A percentile compares a stretch with the other conserved stretches of the same genome.
Evolutionary conservation across 345 rosid species (phyloP).

Genomic region (Aethionema arabicum): DNA sequence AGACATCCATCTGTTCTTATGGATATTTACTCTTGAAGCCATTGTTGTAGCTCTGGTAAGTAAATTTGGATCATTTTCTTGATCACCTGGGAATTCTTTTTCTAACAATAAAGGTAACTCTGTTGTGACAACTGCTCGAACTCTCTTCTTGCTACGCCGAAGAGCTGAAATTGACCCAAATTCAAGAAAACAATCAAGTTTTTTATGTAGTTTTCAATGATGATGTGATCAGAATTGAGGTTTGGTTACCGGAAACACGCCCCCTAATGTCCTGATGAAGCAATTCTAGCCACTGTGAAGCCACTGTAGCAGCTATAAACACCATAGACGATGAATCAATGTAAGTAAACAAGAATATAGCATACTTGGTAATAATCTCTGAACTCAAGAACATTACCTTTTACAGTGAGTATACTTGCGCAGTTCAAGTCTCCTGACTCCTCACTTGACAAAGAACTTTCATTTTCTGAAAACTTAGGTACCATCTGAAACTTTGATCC

Average conservation of each 20-base stretch:
- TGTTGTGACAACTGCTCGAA: slow-evolving; percentile 62
- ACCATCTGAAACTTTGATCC: slow-evolving; percentile 8
- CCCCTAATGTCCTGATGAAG: slow-evolving; percentile 89
- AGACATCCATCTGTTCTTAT: slow-evolving; percentile 61
- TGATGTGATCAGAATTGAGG: background rate
- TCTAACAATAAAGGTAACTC: slow-evolving; percentile 74
- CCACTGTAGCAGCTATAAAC: slow-evolving; percentile 85
- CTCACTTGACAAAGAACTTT: slow-evolving; percentile 22
- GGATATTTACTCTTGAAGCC: slow-evolving; percentile 45
- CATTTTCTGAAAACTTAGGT: slow-evolving; percentile 26
- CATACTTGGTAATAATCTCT: background rate
- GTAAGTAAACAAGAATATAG: background rate
- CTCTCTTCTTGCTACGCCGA: slow-evolving; percentile 88
- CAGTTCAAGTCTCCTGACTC: slow-evolving; percentile 25
- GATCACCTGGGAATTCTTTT: slow-evolving; percentile 65
- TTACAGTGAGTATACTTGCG: slow-evolving; percentile 38
- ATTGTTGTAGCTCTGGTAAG: slow-evolving; percentile 32
- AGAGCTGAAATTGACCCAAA: slow-evolving; percentile 62
- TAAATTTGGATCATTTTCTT: slow-evolving; percentile 48
- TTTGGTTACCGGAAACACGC: slow-evolving; percentile 66
- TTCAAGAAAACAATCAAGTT: slow-evolving; percentile 9
- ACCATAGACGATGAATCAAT: slow-evolving; percentile 23
- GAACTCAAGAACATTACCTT: slow-evolving; percentile 28
- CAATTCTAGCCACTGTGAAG: slow-evolving; percentile 93
- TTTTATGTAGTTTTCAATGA: slow-evolving; percentile 1